Percentiles rank a stretch among this genome's conserved stretches.
Conservation (phyloP, 2,329 filamentous ascomycete species). For the Phoma sp. region DNA sequence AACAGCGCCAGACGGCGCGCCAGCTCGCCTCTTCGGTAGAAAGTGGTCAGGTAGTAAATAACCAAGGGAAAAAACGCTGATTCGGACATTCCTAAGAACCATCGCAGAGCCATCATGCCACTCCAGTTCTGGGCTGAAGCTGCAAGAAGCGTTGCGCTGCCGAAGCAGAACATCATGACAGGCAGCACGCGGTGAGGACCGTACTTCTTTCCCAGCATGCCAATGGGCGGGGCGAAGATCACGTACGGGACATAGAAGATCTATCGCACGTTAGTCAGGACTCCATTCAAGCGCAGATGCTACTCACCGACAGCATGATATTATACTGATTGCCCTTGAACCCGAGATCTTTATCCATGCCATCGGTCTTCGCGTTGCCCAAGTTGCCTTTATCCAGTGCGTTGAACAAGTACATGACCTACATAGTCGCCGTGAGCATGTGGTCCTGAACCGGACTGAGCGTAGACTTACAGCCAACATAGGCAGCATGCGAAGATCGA, state of each 20-base stretch:
- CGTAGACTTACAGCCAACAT: slow-evolving; percentile 59
- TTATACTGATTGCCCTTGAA: slow-evolving; percentile 72
- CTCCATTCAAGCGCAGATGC: too few species aligned
- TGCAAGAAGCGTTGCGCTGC: slow-evolving; percentile 66
- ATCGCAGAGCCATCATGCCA: slow-evolving; percentile 70
- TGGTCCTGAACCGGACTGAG: too few species aligned
- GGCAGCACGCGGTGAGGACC: slow-evolving; percentile 69
- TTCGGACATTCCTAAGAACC: slow-evolving; percentile 72
- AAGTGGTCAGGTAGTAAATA: slow-evolving; percentile 65
- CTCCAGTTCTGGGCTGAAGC: slow-evolving; percentile 65
- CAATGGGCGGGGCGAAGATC: slow-evolving; percentile 69
- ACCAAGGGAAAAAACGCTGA: slow-evolving; percentile 73
- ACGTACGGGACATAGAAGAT: slow-evolving; percentile 81
- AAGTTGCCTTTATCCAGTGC: slow-evolving; percentile 43
- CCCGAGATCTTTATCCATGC: slow-evolving; percentile 59
- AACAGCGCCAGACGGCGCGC: slow-evolving; percentile 74
- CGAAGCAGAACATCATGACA: slow-evolving; percentile 72
- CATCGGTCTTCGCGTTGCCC: slow-evolving; percentile 52
- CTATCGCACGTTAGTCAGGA: slow-evolving; percentile 3
- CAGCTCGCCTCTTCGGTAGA: slow-evolving; percentile 74
- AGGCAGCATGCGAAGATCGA: slow-evolving; percentile 62
- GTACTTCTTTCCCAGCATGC: slow-evolving; percentile 71
- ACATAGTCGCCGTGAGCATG: background rate
- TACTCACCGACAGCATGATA: slow-evolving; percentile 60
- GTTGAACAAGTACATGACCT: slow-evolving; percentile 60